Evolutionary conservation across 1,139 yeast species (phyloP).

Genomic region (Geotrichum aggregatum): DNA sequence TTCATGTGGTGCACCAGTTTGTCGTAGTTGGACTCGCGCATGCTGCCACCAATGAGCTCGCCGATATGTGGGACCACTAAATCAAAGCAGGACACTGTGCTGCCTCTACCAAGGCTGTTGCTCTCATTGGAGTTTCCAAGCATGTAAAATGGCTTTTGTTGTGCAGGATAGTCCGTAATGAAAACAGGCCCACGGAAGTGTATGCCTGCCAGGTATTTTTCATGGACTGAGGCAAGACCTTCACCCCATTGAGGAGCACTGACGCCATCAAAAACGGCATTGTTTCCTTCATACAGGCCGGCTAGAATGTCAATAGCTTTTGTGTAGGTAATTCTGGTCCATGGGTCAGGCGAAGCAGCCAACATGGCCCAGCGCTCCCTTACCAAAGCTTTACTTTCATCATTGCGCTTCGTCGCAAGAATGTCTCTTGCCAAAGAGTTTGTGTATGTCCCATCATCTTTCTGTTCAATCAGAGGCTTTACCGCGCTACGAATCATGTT

Average conservation of each 20-base stretch:
- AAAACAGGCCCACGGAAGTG: conserved; percentile 73
- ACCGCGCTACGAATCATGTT: conserved; percentile 60
- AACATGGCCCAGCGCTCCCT: conserved; percentile 38
- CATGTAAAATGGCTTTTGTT: conserved; percentile 91
- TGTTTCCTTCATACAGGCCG: conserved; percentile 33
- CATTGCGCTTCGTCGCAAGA: conserved; percentile 37
- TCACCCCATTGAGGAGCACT: conserved; percentile 61
- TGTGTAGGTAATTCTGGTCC: conserved; percentile 72
- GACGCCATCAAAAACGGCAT: conserved; percentile 31
- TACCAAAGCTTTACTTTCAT: conserved; percentile 42
- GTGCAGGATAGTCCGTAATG: conserved; percentile 80
- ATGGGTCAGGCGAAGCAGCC: conserved; percentile 39
- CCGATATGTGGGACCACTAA: conserved; percentile 85
- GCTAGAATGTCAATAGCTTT: conserved; percentile 62
- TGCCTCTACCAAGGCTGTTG: conserved; percentile 21
- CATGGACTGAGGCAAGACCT: conserved; percentile 77
- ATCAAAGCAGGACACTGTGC: conserved; percentile 88
- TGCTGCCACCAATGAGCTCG: conserved; percentile 93
- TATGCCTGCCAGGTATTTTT: conserved; percentile 77
- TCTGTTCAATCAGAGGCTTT: conserved; percentile 36
- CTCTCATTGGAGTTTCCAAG: conserved; percentile 34
- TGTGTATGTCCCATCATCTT: conserved; percentile 30
- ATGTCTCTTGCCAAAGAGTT: conserved; percentile 40
- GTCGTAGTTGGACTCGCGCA: conserved; percentile 70
- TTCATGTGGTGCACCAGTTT: conserved; percentile 50